Conservation (phyloP, 495 filamentous ascomycete genomes). For the Articulospora tetracladia region DNA sequence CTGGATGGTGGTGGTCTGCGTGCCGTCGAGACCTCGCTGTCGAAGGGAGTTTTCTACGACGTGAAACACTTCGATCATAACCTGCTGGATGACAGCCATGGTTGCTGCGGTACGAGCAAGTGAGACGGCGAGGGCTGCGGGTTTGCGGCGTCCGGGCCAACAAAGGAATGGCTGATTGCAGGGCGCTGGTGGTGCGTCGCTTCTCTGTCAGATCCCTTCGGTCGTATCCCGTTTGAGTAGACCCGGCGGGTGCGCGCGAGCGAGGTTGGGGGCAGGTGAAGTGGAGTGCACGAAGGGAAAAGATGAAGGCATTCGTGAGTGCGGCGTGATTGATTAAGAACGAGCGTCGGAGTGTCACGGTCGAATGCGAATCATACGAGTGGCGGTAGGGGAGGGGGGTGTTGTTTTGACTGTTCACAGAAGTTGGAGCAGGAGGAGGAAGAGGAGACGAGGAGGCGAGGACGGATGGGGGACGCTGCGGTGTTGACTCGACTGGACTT, state of each 20-base stretch:
- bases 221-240: conserved; percentile 2
- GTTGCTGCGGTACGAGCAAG: not conserved
- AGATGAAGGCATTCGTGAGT: not conserved
- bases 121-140: conserved; percentile 7
- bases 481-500: too few relatives aligned
- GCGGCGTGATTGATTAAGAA: too few relatives aligned
- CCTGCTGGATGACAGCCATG: conserved; percentile 19
- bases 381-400: too few relatives aligned
- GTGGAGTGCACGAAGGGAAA: not conserved
- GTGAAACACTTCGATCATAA: conserved; percentile 17
- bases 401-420: too few relatives aligned
- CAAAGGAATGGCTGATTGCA: conserved; percentile 2
- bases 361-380: too few relatives aligned
- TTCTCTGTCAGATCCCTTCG: not conserved
- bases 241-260: not conserved
- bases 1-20: conserved; percentile 2
- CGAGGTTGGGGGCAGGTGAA: not conserved
- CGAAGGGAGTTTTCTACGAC: conserved; percentile 15
- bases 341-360: too few relatives aligned
- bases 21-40: conserved; percentile 10
- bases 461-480: too few relatives aligned
- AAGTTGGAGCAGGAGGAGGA: not conserved
- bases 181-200: conserved; percentile 1
- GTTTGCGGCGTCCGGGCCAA: conserved; percentile 5
- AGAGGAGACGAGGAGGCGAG: too few relatives aligned